Percentiles rank a stretch among this genome's conserved stretches.
These are phyloP conservation scores for Sungouiella thailandica DNA, from an alignment of 805 yeast genomes.

Conservation along the genomic window DNA sequence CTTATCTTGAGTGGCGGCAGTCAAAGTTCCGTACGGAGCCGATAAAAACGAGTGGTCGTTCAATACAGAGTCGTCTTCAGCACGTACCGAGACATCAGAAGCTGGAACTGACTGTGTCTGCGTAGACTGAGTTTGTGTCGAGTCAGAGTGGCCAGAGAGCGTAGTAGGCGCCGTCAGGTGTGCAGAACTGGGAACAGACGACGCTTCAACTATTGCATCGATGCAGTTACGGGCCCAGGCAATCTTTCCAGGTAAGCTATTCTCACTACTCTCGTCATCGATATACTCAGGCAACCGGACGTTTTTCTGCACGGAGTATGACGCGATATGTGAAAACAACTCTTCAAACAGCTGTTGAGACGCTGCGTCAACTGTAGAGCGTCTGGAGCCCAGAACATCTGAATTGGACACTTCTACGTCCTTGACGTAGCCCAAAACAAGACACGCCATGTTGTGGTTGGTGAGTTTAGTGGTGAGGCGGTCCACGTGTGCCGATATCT, in stretches of 20 bases:
- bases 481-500: constrained; percentile 25
- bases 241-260: constrained; percentile 20
- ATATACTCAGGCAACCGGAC: constrained; percentile 34
- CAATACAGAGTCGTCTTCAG: constrained; percentile 19
- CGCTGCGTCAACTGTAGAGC: constrained; percentile 8
- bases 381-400: constrained; percentile 3
- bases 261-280: constrained; percentile 11
- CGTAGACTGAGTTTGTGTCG: no score
- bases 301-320: constrained; percentile 40
- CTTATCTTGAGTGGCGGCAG: constrained; percentile 16
- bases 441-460: constrained; percentile 41
- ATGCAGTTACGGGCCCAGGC: constrained; percentile 39
- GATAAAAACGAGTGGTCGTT: constrained; percentile 27
- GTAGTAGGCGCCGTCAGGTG: constrained; percentile 4
- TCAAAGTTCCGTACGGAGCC: constrained; percentile 16
- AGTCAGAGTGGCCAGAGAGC: constrained; percentile 1
- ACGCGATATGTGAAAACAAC: constrained; percentile 42
- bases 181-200: constrained; percentile 3
- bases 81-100: no score
- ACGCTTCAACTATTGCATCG: constrained; percentile 22
- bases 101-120: no score
- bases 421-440: constrained; percentile 45
- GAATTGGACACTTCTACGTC: constrained; percentile 24
- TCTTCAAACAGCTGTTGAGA: constrained; percentile 31
- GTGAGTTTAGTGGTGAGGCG: constrained; percentile 22